Evolutionary conservation across 1,139 yeast genomes (phyloP), one percentile per base, ranked within the genome.

Genomic region (Taphrina deformans): DNA sequence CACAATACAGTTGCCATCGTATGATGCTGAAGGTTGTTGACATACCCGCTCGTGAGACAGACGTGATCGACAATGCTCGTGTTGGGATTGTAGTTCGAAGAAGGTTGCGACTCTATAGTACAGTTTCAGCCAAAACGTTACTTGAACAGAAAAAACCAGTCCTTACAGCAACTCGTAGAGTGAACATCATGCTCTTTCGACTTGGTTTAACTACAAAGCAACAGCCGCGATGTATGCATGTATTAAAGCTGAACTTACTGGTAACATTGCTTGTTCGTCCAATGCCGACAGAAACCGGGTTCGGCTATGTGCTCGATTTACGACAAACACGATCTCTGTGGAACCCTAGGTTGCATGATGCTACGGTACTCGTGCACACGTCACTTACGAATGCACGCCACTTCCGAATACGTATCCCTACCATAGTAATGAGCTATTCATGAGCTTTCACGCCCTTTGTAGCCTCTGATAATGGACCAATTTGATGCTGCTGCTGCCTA

Each of bases 41-140:
- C 63, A 27, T 50, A 59, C 63, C 63, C n/a, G 63, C 63, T 48
- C 63, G 48, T 23, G 56, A 29, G 29, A 50, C 12, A 16, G 63
- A 50, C 14, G 63, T 55, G 12, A 44, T 45, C 27, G 50, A 26
- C 29, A 59, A 59, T 9, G 63, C 55, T 31, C 63, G 44, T 18
- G 26, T 40, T 10, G 53, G 16, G 55, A 40, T 27, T 14, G 63
- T 55, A 16, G 63, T 45, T 6, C 63, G 63, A 12, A 59, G 50
- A 18, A 33, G 41, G 29, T 27, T 50, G 35, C 63, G 55, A 27
- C 55, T 29, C 63, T 59, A 53, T 38, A 38, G 14, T 18, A 6
- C 12, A n/a, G 24, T 18, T 14, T 35, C 55, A 50, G 29, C 24
- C 27, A 21, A 16, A n/a, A n/a, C n/a, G n/a, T n/a, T n/a, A 12